Percentiles rank a stretch among this genome's conserved stretches.
phyloP scores from a whole-genome alignment of 2,329 filamentous ascomycete genomes.

The Epichloe hybrida region DNA sequence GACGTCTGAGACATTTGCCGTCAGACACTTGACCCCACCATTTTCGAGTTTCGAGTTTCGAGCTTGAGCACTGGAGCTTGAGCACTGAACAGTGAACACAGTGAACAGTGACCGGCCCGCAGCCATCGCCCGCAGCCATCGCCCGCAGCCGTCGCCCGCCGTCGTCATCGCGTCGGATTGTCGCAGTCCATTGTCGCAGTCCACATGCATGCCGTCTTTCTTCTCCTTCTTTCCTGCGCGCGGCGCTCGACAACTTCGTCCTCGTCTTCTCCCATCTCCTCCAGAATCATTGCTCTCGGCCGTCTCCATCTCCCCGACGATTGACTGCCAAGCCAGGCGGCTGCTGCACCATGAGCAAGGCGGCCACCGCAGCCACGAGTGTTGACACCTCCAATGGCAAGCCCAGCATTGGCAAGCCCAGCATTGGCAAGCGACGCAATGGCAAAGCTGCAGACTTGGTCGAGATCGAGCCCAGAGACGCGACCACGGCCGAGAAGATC shows the following conservation, averaged over 20 bases:
- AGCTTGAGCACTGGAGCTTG: background rate
- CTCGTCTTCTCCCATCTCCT: background rate
- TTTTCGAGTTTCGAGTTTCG: background rate
- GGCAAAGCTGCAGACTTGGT: slow-evolving; percentile 12
- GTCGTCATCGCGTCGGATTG: background rate
- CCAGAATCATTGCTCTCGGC: background rate
- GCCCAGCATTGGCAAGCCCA: slow-evolving; percentile 4
- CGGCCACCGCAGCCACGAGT: slow-evolving; percentile 27
- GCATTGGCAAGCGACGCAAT: slow-evolving; percentile 9
- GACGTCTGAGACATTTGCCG: too few relatives aligned
- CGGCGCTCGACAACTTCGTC: background rate
- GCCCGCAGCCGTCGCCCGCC: background rate
- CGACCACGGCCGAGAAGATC: slow-evolving; percentile 12
- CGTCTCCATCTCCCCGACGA: background rate
- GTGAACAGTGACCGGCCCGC: too few relatives aligned
- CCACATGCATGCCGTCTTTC: background rate
- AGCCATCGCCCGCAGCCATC: background rate
- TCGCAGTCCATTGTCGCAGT: background rate
- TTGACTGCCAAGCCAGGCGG: background rate
- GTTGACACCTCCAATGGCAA: slow-evolving; percentile 17
- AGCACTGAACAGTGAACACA: background rate
- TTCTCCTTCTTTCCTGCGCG: background rate
- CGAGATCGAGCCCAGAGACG: slow-evolving; percentile 12
- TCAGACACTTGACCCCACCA: too few relatives aligned
- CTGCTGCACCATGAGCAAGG: slow-evolving; percentile 21